A percentile compares a stretch with the other conserved stretches of the same genome.
phyloP scores from a whole-genome alignment of 75 land plant species.

The Selaginella tamariscina region DNA sequence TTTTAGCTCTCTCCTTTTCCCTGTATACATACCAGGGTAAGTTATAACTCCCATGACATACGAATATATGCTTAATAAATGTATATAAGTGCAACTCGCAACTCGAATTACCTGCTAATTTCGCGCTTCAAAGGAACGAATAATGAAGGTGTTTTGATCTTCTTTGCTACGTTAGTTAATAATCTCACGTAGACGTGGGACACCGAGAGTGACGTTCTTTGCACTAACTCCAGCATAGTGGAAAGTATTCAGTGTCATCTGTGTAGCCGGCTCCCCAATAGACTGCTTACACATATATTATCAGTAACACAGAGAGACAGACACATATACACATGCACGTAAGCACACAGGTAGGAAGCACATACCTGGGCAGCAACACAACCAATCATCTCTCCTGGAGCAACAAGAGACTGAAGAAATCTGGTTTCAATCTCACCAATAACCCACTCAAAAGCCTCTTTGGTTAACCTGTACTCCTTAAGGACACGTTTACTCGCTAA shows the following conservation, averaged over 20 bases:
- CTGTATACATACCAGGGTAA: too few species aligned
- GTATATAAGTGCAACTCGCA: too few species aligned
- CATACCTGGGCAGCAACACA: slow-evolving; percentile 99
- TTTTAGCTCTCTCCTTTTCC: slow-evolving; percentile 83
- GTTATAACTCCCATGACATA: too few species aligned
- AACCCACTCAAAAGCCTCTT: slow-evolving; percentile 97
- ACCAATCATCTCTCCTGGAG: slow-evolving; percentile 99
- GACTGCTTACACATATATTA: too few species aligned
- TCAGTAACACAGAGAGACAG: too few species aligned
- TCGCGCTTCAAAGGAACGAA: slow-evolving; percentile 77
- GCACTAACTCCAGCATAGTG: slow-evolving; percentile 99
- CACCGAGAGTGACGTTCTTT: slow-evolving; percentile 95
- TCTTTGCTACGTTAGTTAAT: slow-evolving; percentile 97
- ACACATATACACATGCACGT: too few species aligned
- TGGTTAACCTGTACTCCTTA: slow-evolving; percentile 76
- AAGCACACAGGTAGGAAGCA: too few species aligned
- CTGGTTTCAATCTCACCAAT: slow-evolving; percentile 94
- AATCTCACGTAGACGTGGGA: slow-evolving; percentile 81
- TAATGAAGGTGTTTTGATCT: slow-evolving; percentile 90
- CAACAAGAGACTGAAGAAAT: slow-evolving; percentile 87
- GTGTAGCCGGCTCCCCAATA: slow-evolving; percentile 97
- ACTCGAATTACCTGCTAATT: too few species aligned
- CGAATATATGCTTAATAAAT: too few species aligned
- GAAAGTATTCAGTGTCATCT: slow-evolving; percentile 95
- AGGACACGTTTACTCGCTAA: slow-evolving; percentile 89